Base-by-base conservation (phyloP, 495 filamentous ascomycete species). In the Apiosordaria backusii region DNA sequence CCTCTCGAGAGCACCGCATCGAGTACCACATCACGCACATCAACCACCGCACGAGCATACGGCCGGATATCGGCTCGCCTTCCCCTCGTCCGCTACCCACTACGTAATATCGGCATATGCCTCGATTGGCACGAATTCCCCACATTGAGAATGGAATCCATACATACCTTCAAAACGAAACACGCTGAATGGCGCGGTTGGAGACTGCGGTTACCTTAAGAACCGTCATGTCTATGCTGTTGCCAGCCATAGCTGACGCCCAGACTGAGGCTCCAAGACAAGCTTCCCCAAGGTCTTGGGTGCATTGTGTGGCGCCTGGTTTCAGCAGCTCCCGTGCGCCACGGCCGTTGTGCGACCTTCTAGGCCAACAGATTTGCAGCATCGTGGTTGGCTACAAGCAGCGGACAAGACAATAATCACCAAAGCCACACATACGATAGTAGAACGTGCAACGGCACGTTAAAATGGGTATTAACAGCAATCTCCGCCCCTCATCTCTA, bases 261-360 rank as follows among this genome's bases (percentile, higher is more conserved):
- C 59, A 61, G 26, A n/a, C 29, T 61, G 59, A 61, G 59, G 59
- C 59, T 61, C 59, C 26, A 15, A 6, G 27, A 61, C 18, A 61
- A 61, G 59, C 59, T 61, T 61, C 59, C 18, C 59, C 59, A 61
- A 61, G 59, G 25, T 50, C 59, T 61, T 60, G 57, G 57, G 26
- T 27, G 24, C 24, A 60, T 59, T 24, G 22, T 60, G 58, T 6
- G 25, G 58, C 25, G 55, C 23, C 23, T 16, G 18, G 7, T 18
- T 22, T 6, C 52, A 23, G n/a, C 21, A 22, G 50, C 18, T 55
- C 52, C 52, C 22, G 52, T 55, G 52, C 52, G 52, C 52, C 52
- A 55, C 52, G 13, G 10, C 52, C 52, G 22, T 55, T 45, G 35
- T 45, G 35, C 35, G 10, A 45, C 35, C 35, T 45, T 45, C 35